phyloP scores from a whole-genome alignment of 2,329 filamentous ascomycete genomes.

The Colletotrichum limetticola region DNA sequence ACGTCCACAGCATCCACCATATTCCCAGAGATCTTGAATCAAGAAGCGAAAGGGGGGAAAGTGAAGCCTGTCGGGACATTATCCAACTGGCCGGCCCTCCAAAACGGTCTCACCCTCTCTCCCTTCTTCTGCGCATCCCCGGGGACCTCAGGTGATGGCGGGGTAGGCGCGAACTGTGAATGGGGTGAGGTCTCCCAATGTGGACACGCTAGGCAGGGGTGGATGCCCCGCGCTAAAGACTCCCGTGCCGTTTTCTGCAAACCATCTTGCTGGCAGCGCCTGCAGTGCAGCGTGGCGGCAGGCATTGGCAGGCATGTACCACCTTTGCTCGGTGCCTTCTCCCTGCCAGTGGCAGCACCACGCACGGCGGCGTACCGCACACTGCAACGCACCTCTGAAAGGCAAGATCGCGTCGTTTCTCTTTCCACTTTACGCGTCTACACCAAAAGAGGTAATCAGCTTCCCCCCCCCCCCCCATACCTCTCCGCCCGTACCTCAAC shows the following conservation, averaged over 20 bases:
- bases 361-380: neutral
- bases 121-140: neutral
- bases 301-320: slow-evolving; percentile 17
- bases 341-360: slow-evolving; percentile 15
- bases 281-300: slow-evolving; percentile 6
- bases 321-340: neutral
- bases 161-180: slow-evolving; percentile 27
- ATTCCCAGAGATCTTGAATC: neutral
- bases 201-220: slow-evolving; percentile 18
- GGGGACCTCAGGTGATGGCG: slow-evolving; percentile 24
- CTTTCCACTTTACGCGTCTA: slow-evolving; percentile 8
- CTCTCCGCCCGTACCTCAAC: neutral
- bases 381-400: neutral
- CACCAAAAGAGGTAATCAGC: neutral
- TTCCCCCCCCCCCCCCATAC: neutral
- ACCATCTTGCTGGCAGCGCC: neutral
- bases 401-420: neutral
- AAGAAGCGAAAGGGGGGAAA: neutral
- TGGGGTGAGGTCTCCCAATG: slow-evolving; percentile 31
- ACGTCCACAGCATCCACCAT: neutral
- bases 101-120: neutral
- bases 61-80: neutral
- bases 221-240: slow-evolving; percentile 30
- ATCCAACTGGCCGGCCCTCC: neutral
- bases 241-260: slow-evolving; percentile 7